Conservation (phyloP, 805 yeast genomes). For the Monosporozyma servazzii region DNA sequence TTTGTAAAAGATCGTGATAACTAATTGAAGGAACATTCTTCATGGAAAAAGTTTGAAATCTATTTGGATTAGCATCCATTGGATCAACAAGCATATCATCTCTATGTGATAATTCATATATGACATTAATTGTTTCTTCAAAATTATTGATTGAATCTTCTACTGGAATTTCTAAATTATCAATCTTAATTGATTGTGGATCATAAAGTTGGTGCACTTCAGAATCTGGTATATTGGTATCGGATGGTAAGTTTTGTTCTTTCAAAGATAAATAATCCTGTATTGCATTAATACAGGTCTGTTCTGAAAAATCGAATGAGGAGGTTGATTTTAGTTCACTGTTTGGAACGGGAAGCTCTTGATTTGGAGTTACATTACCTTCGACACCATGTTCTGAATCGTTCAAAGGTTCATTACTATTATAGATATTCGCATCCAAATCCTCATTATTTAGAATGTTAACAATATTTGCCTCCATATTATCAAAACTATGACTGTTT, state of each 20-base stretch:
- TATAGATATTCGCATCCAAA: slow-evolving; percentile 1
- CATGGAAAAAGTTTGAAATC: slow-evolving; percentile 18
- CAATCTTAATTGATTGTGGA: background rate
- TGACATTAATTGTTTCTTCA: slow-evolving; percentile 11
- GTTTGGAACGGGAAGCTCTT: background rate
- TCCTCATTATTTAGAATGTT: slow-evolving; percentile 4
- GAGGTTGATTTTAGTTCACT: background rate
- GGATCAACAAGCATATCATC: slow-evolving; percentile 2
- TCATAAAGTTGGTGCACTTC: slow-evolving; percentile 1
- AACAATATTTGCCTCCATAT: slow-evolving; percentile 3
- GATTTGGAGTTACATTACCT: background rate
- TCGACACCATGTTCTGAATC: background rate
- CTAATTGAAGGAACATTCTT: slow-evolving; percentile 23
- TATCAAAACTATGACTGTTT: slow-evolving; percentile 1
- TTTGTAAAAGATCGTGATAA: slow-evolving; percentile 16
- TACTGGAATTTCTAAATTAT: slow-evolving; percentile 1
- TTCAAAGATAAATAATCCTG: background rate
- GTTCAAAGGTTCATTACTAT: slow-evolving; percentile 1
- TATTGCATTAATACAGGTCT: slow-evolving; percentile 1
- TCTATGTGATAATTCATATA: slow-evolving; percentile 9
- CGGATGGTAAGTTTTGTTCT: background rate
- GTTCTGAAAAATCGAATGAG: slow-evolving; percentile 2
- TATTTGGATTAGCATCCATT: background rate
- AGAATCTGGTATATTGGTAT: background rate
- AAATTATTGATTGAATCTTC: slow-evolving; percentile 11